These are phyloP conservation scores for Hymenoscyphus salicellus DNA, from an alignment of 2,329 filamentous ascomycete species.

Conservation along the genomic window DNA sequence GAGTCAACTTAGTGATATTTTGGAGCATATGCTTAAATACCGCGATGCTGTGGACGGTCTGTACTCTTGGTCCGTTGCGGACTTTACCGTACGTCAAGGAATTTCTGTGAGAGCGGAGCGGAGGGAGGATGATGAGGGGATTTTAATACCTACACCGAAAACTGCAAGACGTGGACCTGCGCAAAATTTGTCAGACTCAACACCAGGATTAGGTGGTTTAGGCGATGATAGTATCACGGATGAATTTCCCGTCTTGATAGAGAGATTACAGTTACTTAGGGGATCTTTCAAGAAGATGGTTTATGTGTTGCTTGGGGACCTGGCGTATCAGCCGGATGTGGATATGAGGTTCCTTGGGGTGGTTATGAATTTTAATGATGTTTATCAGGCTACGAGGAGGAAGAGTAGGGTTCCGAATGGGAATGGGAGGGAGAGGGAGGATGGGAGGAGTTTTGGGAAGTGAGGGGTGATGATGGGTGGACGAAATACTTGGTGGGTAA, in stretches of 20 bases:
- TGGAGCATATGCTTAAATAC: slow-evolving; percentile 91
- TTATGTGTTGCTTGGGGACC: slow-evolving; percentile 79
- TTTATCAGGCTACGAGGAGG: slow-evolving; percentile 75
- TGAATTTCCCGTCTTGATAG: slow-evolving; percentile 70
- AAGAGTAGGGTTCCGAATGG: slow-evolving; percentile 33
- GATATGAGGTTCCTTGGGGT: slow-evolving; percentile 95
- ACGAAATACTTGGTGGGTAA: no score
- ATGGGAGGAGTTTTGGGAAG: slow-evolving; percentile 54
- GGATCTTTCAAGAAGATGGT: slow-evolving; percentile 74
- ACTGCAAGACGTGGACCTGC: slow-evolving; percentile 32
- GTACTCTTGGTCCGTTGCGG: slow-evolving; percentile 91
- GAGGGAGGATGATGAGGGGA: slow-evolving; percentile 34
- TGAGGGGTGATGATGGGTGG: slow-evolving; percentile 5
- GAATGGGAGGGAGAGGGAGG: slow-evolving; percentile 14
- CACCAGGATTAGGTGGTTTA: slow-evolving; percentile 23
- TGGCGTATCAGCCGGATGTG: slow-evolving; percentile 89
- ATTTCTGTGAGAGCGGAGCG: slow-evolving; percentile 67
- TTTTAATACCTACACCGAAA: slow-evolving; percentile 28
- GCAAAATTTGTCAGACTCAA: slow-evolving; percentile 28
- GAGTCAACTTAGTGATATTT: slow-evolving; percentile 83
- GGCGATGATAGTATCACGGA: slow-evolving; percentile 45
- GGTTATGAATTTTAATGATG: slow-evolving; percentile 99
- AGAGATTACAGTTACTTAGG: slow-evolving; percentile 69
- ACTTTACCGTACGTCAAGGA: slow-evolving; percentile 90
- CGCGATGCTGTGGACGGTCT: slow-evolving; percentile 90